phyloP scores from a whole-genome alignment of 768 basidiomycete genomes.

The Termitomyces sp. region DNA sequence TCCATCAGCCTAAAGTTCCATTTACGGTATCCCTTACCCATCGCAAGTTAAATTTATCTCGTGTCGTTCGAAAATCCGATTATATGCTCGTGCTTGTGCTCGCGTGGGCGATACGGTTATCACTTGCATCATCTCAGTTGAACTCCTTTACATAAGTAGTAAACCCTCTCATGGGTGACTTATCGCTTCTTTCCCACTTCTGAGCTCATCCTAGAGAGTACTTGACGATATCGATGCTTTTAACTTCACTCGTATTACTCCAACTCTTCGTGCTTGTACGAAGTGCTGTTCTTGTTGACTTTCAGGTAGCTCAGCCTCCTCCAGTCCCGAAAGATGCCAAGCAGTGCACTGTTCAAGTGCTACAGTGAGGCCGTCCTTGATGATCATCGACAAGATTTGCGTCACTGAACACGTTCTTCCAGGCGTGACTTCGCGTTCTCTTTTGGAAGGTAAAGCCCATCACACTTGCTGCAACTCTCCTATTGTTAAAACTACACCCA shows the following conservation, averaged over 20 bases:
- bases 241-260: not conserved
- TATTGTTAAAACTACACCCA: not conserved
- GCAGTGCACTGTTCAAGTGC: conserved; percentile 60
- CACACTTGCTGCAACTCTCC: not conserved
- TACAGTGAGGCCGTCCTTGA: conserved; percentile 40
- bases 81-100: not conserved
- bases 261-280: not conserved
- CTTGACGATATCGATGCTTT: not conserved
- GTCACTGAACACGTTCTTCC: not conserved
- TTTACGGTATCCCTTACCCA: not conserved
- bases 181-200: not conserved
- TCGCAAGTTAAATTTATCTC: not conserved
- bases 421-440: conserved; percentile 75
- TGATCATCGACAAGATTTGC: not conserved
- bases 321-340: conserved; percentile 56
- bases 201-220: not conserved
- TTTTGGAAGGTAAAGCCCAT: conserved; percentile 47
- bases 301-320: conserved; percentile 74
- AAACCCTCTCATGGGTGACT: not conserved
- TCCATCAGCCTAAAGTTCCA: not conserved
- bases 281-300: conserved; percentile 47
- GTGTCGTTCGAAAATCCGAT: not conserved
- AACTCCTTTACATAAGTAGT: conserved; percentile 8
- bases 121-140: not conserved
- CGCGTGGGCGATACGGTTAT: not conserved